A percentile compares a stretch with the other conserved stretches of the same genome.
These are phyloP conservation scores for Kingdonia uniflora DNA, from an alignment of 164 flowering plant species.

Conservation along the genomic window DNA sequence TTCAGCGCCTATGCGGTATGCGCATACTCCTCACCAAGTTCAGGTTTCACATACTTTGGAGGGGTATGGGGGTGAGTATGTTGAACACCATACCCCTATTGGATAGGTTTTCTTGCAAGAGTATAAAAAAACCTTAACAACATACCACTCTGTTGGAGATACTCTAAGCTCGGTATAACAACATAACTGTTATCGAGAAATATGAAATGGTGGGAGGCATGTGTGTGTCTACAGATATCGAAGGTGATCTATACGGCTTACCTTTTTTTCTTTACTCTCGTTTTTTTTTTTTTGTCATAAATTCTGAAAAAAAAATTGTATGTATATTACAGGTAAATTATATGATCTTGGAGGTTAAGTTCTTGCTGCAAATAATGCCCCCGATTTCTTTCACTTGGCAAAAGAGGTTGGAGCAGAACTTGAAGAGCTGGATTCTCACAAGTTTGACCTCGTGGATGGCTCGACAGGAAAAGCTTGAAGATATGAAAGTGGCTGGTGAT, in stretches of 20 bases:
- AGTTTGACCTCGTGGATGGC: slow-evolving; percentile 51
- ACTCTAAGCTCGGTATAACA: slow-evolving; percentile 55
- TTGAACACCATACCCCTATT: no score
- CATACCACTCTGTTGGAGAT: no score
- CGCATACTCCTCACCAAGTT: no score
- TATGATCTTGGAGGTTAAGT: slow-evolving; percentile 88
- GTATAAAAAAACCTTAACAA: no score
- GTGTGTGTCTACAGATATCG: slow-evolving; percentile 69
- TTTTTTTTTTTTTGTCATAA: no score
- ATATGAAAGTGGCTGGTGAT: slow-evolving; percentile 59
- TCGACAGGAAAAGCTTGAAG: slow-evolving; percentile 43
- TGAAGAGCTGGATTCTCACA: slow-evolving; percentile 67
- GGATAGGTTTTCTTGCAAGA: no score
- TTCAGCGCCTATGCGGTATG: no score
- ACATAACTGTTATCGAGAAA: slow-evolving; percentile 58
- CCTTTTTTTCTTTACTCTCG: no score
- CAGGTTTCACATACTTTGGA: no score
- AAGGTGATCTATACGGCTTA: slow-evolving; percentile 27
- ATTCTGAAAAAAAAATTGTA: not conserved
- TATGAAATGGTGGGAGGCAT: slow-evolving; percentile 58
- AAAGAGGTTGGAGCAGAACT: slow-evolving; percentile 49
- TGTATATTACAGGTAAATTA: slow-evolving; percentile 35
- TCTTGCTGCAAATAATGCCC: slow-evolving; percentile 76
- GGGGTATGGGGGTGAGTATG: no score
- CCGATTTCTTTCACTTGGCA: slow-evolving; percentile 58